These are phyloP conservation scores for Termitomyces sp. DNA, from an alignment of 768 basidiomycete species.

Conservation along the genomic window DNA sequence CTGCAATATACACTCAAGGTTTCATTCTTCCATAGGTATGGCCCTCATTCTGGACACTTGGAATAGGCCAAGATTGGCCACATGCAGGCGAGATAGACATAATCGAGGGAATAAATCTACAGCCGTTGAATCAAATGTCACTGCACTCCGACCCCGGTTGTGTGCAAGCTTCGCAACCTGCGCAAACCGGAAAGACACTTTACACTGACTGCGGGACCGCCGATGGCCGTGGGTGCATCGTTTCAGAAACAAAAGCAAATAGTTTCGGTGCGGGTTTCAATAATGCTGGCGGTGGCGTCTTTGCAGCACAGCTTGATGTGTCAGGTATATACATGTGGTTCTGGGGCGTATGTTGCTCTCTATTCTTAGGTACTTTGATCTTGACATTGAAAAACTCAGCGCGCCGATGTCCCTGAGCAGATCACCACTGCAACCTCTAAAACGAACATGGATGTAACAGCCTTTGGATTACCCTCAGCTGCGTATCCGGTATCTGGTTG, in stretches of 20 bases:
- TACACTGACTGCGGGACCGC: slow-evolving; percentile 24
- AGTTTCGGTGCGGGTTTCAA: slow-evolving; percentile 47
- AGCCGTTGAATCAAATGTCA: slow-evolving; percentile 48
- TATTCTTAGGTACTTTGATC: not conserved
- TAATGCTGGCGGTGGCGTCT: slow-evolving; percentile 47
- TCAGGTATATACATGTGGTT: slow-evolving; percentile 29
- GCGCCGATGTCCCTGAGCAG: slow-evolving; percentile 35
- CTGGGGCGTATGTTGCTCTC: slow-evolving; percentile 18
- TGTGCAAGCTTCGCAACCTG: slow-evolving; percentile 20
- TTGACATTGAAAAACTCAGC: slow-evolving; percentile 19
- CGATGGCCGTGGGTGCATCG: slow-evolving; percentile 35
- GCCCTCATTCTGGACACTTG: slow-evolving; percentile 44
- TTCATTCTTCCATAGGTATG: slow-evolving; percentile 27
- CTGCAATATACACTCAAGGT: not conserved
- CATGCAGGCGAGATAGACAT: slow-evolving; percentile 43
- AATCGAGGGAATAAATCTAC: slow-evolving; percentile 55
- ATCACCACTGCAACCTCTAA: slow-evolving; percentile 29
- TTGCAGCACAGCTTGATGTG: slow-evolving; percentile 63
- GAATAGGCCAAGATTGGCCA: slow-evolving; percentile 32
- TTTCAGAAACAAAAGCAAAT: slow-evolving; percentile 33
- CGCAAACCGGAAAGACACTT: slow-evolving; percentile 26
- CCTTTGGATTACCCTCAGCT: slow-evolving; percentile 57
- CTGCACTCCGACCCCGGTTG: slow-evolving; percentile 43
- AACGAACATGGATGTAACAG: slow-evolving; percentile 33
- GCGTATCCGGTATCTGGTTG: slow-evolving; percentile 57